Conservation (phyloP, 352 stramenopile genomes). For the Pythium coloratum region DNA sequence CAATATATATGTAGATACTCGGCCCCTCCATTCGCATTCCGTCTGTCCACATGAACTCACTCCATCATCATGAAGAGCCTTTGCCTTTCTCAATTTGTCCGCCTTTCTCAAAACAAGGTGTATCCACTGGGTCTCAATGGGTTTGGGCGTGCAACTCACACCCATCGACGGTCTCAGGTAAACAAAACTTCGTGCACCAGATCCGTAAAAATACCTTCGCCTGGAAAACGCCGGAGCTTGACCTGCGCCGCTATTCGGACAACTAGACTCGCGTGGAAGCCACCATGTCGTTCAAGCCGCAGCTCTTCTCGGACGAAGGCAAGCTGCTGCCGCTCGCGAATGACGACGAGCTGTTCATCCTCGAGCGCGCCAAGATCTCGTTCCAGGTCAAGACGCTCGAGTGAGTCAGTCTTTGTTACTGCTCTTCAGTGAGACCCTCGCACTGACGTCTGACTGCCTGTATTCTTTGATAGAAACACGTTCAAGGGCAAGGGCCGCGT, state of each 20-base stretch:
- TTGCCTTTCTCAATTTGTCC: background rate
- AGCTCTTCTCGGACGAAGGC: slow-evolving; percentile 73
- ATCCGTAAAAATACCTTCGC: slow-evolving; percentile 9
- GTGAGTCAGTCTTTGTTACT: slow-evolving; percentile 30
- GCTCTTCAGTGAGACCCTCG: background rate
- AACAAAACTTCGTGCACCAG: background rate
- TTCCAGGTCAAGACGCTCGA: slow-evolving; percentile 66
- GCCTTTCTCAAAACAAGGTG: slow-evolving; percentile 1
- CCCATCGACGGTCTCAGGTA: background rate
- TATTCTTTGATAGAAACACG: slow-evolving; percentile 29
- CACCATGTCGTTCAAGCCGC: slow-evolving; percentile 68
- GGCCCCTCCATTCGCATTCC: background rate
- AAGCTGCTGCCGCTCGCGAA: slow-evolving; percentile 76
- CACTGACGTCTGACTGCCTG: background rate
- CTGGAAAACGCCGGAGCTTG: background rate
- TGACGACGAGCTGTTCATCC: slow-evolving; percentile 83
- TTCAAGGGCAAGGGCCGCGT: slow-evolving; percentile 81
- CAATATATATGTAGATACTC: slow-evolving; percentile 9
- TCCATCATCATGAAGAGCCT: too few species aligned
- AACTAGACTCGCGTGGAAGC: background rate
- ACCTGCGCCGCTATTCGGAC: background rate
- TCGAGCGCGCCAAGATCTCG: slow-evolving; percentile 75
- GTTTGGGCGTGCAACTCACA: background rate
- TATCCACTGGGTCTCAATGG: background rate
- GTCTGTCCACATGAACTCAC: too few species aligned